Percentiles rank a stretch among this genome's conserved stretches.
Conservation (phyloP, 495 filamentous ascomycete species). For the Delitschia confertaspora region DNA sequence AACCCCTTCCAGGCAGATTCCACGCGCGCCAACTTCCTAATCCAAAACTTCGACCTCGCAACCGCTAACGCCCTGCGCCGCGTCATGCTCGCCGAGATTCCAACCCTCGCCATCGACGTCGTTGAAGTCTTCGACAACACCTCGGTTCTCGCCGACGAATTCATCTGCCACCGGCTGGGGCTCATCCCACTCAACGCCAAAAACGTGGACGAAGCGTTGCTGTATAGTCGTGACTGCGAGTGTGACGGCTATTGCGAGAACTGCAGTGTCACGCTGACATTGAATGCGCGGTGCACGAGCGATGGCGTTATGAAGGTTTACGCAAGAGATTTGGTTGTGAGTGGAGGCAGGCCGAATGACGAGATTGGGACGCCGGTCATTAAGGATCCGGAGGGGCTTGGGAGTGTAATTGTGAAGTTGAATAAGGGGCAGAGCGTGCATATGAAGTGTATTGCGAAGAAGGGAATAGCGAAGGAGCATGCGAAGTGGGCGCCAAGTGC, state of each 20-base stretch:
- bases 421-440: constrained; percentile 79
- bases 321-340: constrained; percentile 71
- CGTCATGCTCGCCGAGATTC: constrained; percentile 86
- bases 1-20: constrained; percentile 50
- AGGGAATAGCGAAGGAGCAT: constrained; percentile 97
- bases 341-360: constrained; percentile 52
- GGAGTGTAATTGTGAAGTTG: constrained; percentile 79
- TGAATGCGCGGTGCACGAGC: constrained; percentile 73
- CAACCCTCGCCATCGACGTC: constrained; percentile 88
- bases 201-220: constrained; percentile 72
- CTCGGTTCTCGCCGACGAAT: constrained; percentile 89
- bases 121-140: constrained; percentile 91
- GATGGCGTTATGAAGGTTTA: constrained; percentile 84
- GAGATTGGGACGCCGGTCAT: constrained; percentile 81
- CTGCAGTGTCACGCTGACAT: constrained; percentile 72
- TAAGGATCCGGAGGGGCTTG: constrained; percentile 66
- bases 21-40: constrained; percentile 69
- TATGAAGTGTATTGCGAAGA: constrained; percentile 88
- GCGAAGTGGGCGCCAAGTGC: constrained; percentile 91
- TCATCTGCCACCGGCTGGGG: constrained; percentile 86
- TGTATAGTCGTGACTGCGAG: constrained; percentile 90
- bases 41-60: constrained; percentile 68
- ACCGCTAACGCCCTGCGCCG: constrained; percentile 94
- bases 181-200: constrained; percentile 81
- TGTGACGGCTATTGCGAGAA: constrained; percentile 88